These are phyloP conservation scores for Cyathus striatus DNA, from an alignment of 768 basidiomycete genomes.

Conservation along the genomic window DNA sequence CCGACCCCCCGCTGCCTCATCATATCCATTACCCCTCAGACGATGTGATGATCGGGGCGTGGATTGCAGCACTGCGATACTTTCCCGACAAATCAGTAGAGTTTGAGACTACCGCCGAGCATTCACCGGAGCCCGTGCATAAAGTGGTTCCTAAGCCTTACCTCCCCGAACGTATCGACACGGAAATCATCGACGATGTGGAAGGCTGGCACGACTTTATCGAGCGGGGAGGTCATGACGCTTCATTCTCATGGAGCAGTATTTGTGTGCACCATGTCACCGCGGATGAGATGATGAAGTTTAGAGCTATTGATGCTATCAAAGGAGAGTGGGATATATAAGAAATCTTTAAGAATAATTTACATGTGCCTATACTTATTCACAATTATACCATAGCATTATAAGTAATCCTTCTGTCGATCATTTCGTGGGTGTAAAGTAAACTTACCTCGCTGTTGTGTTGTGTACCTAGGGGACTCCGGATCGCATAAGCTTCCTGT, in stretches of 20 bases:
- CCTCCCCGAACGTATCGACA: neutral
- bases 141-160: neutral
- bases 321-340: neutral
- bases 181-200: neutral
- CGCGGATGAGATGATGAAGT: neutral
- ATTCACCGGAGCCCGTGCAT: neutral
- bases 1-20: neutral
- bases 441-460: too few relatives aligned
- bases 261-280: neutral
- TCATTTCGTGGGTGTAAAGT: too few relatives aligned
- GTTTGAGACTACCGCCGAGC: neutral
- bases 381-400: too few relatives aligned
- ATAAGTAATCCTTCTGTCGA: too few relatives aligned
- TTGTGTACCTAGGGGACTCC: too few relatives aligned
- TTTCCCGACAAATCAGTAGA: neutral
- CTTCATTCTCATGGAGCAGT: neutral
- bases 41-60: slow-evolving; percentile 1
- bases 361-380: too few relatives aligned
- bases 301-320: neutral
- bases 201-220: neutral
- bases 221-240: neutral
- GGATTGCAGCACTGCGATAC: neutral
- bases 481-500: too few relatives aligned
- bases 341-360: too few relatives aligned
- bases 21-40: neutral